A percentile compares a stretch with the other conserved stretches of the same genome.
These are phyloP conservation scores for Spathaspora passalidarum DNA, from an alignment of 805 yeast species.

Conservation along the genomic window DNA sequence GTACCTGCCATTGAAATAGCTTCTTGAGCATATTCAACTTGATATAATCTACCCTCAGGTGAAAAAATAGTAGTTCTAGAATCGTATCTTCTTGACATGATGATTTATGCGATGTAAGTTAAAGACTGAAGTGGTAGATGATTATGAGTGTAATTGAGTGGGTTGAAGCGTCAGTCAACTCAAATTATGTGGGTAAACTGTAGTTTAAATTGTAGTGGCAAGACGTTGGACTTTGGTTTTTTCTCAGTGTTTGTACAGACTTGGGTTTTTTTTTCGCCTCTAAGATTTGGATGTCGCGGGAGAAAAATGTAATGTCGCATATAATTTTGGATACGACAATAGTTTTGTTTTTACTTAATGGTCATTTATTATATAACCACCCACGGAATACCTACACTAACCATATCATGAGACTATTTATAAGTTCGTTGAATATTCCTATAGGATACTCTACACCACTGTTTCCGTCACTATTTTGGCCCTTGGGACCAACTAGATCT, in stretches of 20 bases:
- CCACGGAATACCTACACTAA: neutral
- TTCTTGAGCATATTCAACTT: conserved; percentile 95
- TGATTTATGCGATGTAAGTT: conserved; percentile 2
- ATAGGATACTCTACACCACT: conserved; percentile 76
- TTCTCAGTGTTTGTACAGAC: neutral
- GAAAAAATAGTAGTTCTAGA: conserved; percentile 98
- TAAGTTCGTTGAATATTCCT: conserved; percentile 55
- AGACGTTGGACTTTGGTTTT: neutral
- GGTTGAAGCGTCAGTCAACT: neutral
- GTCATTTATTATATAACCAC: too few species aligned
- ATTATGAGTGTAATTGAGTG: neutral
- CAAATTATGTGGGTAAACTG: neutral
- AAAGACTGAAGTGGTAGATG: neutral
- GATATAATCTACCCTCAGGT: conserved; percentile 97
- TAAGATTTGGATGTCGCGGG: neutral
- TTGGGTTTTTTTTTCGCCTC: neutral
- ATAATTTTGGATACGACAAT: too few species aligned
- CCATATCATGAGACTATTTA: conserved; percentile 21
- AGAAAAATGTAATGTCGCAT: too few species aligned
- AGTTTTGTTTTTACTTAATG: too few species aligned
- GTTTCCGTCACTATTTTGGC: conserved; percentile 84
- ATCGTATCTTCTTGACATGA: conserved; percentile 95
- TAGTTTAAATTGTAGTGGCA: conserved; percentile 1
- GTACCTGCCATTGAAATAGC: conserved; percentile 83
- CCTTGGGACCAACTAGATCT: conserved; percentile 41